phyloP scores from a whole-genome alignment of 331 rosid genomes.

The Rosa hybrid region DNA sequence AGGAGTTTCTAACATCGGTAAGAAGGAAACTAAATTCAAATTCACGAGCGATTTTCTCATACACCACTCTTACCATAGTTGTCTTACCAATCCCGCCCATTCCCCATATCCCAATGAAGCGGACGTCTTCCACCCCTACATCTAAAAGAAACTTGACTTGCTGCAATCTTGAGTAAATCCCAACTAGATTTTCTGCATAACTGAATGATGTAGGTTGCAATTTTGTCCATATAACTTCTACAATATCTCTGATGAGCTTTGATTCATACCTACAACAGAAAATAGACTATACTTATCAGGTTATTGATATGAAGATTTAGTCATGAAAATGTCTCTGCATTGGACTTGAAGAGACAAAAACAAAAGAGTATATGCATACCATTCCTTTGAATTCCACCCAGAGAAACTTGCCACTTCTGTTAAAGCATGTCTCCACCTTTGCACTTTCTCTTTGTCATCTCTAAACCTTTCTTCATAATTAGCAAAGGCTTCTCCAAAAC shows the following conservation, averaged over 20 bases:
- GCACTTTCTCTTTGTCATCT: not conserved
- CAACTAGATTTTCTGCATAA: not conserved
- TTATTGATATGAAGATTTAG: not conserved
- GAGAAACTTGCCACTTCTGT: not conserved
- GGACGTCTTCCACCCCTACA: not conserved
- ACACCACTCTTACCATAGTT: not conserved
- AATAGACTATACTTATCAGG: not conserved
- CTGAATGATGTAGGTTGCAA: not conserved
- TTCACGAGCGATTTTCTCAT: not conserved
- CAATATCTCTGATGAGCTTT: not conserved
- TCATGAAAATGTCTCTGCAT: not conserved
- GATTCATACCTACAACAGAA: not conserved
- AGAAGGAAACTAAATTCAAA: not conserved
- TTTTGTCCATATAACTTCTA: not conserved
- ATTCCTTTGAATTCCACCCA: conserved; percentile 4
- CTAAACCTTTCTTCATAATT: not conserved
- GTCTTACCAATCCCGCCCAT: not conserved
- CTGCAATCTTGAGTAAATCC: not conserved
- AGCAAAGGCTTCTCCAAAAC: not conserved
- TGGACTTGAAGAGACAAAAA: not conserved
- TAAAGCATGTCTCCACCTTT: not conserved
- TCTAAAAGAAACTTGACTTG: not conserved
- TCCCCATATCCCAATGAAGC: conserved; percentile 9
- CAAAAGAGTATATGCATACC: not conserved
- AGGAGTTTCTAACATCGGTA: not conserved